Conservation (phyloP, 2,329 filamentous ascomycete genomes). For the Exophiala aquamarina region DNA sequence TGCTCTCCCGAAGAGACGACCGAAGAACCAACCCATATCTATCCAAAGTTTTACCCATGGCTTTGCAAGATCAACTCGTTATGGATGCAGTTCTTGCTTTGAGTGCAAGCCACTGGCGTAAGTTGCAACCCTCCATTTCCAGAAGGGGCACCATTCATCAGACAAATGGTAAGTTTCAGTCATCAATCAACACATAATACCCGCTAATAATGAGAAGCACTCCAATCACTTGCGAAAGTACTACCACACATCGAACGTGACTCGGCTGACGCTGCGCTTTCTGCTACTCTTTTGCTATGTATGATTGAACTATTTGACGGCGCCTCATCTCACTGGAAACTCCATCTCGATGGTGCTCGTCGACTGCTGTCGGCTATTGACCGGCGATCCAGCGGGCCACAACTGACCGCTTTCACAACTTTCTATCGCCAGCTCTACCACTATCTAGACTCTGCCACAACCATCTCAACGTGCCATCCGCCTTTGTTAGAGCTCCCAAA, state of each 20-base stretch:
- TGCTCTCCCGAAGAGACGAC: conserved; percentile 29
- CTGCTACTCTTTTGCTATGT: conserved; percentile 42
- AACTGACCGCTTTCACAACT: conserved; percentile 30
- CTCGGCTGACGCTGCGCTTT: conserved; percentile 41
- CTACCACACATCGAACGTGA: conserved; percentile 27
- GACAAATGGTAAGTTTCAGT: conserved; percentile 24
- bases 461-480: conserved; percentile 33
- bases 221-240: conserved; percentile 28
- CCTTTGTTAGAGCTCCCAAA: conserved; percentile 24
- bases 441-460: conserved; percentile 34
- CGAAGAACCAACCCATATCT: conserved; percentile 30
- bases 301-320: conserved; percentile 47
- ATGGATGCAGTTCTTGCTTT: conserved; percentile 31
- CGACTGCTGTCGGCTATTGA: conserved; percentile 37
- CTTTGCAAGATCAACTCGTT: conserved; percentile 29
- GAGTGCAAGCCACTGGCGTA: conserved; percentile 33
- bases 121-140: conserved; percentile 32
- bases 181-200: background rate
- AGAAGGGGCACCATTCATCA: conserved; percentile 29
- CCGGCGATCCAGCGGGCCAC: conserved; percentile 27
- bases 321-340: conserved; percentile 43
- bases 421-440: conserved; percentile 43
- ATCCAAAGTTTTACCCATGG: conserved; percentile 30
- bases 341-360: conserved; percentile 45
- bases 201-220: conserved; percentile 19